Conservation (phyloP, 2,329 filamentous ascomycete species). For the Exutisphaerella laricina region DNA sequence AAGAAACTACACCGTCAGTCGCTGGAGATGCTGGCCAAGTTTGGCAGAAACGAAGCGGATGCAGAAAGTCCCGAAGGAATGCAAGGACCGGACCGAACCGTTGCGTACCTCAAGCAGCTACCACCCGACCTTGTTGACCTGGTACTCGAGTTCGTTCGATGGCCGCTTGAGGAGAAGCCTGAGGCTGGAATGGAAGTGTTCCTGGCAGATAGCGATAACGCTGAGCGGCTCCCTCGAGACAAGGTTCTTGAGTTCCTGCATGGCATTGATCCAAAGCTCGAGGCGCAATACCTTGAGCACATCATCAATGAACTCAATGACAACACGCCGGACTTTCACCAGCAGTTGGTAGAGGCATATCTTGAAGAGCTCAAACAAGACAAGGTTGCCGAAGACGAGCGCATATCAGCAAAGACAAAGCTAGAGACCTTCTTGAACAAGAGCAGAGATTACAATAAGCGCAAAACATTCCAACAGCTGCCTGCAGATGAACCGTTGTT, state of each 20-base stretch:
- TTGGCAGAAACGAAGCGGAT: conserved; percentile 56
- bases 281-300: conserved; percentile 82
- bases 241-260: conserved; percentile 70
- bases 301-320: conserved; percentile 84
- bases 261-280: conserved; percentile 62
- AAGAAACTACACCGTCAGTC: conserved; percentile 90
- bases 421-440: conserved; percentile 69
- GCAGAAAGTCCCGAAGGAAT: conserved; percentile 50
- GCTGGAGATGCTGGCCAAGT: conserved; percentile 72
- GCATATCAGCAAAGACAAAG: conserved; percentile 43
- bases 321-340: conserved; percentile 77
- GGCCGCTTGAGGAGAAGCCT: conserved; percentile 71
- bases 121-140: conserved; percentile 83
- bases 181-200: conserved; percentile 87
- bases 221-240: conserved; percentile 77
- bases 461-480: conserved; percentile 64
- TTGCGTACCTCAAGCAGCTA: conserved; percentile 84
- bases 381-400: conserved; percentile 31
- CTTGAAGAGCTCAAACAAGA: conserved; percentile 48
- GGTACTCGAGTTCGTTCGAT: conserved; percentile 84
- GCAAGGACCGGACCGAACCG: conserved; percentile 74
- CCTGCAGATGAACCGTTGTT: conserved; percentile 77
- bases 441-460: conserved; percentile 69
- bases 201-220: conserved; percentile 86
- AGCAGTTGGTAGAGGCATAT: conserved; percentile 70